A percentile compares a stretch with the other conserved stretches of the same genome.
Evolutionary conservation across 2,329 filamentous ascomycete genomes (phyloP).

Genomic region (Amesomyces nigricolor): DNA sequence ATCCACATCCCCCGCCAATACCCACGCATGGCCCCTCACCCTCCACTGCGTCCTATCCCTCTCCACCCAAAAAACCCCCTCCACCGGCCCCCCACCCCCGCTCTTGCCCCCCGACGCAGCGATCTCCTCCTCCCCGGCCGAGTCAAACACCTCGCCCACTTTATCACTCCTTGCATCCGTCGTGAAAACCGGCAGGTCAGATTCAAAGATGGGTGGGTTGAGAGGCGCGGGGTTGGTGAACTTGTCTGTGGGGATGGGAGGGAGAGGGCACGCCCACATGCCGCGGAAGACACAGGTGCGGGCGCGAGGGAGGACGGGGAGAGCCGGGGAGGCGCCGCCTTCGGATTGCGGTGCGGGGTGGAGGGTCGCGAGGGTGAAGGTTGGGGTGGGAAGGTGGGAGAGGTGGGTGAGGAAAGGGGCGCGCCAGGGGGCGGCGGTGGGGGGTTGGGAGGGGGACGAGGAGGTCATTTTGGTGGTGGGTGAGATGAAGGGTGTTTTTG

Average conservation of each 20-base stretch:
- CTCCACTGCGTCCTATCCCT: constrained; percentile 76
- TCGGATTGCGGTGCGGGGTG: constrained; percentile 31
- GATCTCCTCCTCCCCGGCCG: constrained; percentile 36
- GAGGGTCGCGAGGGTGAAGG: constrained; percentile 48
- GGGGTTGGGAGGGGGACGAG: constrained; percentile 7
- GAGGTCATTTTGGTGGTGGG: constrained; percentile 1
- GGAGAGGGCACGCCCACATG: constrained; percentile 68
- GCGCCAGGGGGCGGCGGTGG: constrained; percentile 47
- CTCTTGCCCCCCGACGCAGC: constrained; percentile 42
- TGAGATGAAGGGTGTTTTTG: not conserved
- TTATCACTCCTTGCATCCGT: constrained; percentile 89
- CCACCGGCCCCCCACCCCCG: constrained; percentile 65
- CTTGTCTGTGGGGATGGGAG: constrained; percentile 42
- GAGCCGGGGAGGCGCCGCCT: constrained; percentile 4
- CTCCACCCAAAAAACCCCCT: constrained; percentile 77
- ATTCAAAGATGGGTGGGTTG: constrained; percentile 66
- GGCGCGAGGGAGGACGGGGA: constrained; percentile 51
- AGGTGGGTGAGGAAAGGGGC: constrained; percentile 47
- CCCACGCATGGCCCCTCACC: constrained; percentile 67
- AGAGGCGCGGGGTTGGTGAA: constrained; percentile 64
- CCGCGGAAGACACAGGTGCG: constrained; percentile 82
- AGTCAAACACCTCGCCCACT: constrained; percentile 60
- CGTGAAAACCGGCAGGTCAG: constrained; percentile 75
- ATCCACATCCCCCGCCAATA: constrained; percentile 62
- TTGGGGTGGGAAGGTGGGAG: constrained; percentile 40